These are phyloP conservation scores for Rhizopogon rudus DNA, from an alignment of 768 basidiomycete genomes.

Conservation along the genomic window DNA sequence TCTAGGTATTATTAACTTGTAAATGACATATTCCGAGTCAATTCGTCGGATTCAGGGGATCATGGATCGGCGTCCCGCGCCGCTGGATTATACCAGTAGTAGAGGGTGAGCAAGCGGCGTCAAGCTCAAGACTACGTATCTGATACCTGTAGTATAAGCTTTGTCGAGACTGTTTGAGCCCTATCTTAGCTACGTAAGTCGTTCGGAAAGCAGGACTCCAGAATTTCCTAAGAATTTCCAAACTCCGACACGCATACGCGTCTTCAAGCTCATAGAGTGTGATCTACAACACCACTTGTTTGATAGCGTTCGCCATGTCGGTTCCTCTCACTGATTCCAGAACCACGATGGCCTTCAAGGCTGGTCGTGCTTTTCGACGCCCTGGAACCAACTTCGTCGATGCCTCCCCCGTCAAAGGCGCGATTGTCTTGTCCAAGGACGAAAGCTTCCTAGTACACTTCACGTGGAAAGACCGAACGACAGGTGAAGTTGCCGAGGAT, in stretches of 20 bases:
- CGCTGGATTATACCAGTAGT: no score
- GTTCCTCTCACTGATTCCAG: slow-evolving; percentile 19
- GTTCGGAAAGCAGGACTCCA: no score
- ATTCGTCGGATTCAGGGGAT: no score
- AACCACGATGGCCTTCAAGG: slow-evolving; percentile 49
- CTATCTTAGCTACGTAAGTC: no score
- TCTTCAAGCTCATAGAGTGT: neutral
- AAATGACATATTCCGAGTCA: no score
- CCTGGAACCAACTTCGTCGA: slow-evolving; percentile 66
- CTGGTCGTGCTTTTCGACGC: slow-evolving; percentile 71
- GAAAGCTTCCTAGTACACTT: slow-evolving; percentile 80
- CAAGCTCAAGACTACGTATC: no score
- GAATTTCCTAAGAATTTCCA: neutral
- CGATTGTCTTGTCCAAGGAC: slow-evolving; percentile 59
- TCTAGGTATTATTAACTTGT: no score
- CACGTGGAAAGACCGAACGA: slow-evolving; percentile 71
- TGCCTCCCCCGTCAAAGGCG: slow-evolving; percentile 65
- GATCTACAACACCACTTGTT: neutral
- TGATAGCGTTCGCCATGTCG: neutral
- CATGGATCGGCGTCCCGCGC: no score
- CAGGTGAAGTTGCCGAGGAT: slow-evolving; percentile 65
- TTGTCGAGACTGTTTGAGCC: no score
- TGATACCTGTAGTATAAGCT: no score
- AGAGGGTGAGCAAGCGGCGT: no score
- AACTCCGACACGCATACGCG: slow-evolving; percentile 1